Base-by-base conservation (phyloP, 148 eudicot genomes). In the Rhododendron simsii region DNA sequence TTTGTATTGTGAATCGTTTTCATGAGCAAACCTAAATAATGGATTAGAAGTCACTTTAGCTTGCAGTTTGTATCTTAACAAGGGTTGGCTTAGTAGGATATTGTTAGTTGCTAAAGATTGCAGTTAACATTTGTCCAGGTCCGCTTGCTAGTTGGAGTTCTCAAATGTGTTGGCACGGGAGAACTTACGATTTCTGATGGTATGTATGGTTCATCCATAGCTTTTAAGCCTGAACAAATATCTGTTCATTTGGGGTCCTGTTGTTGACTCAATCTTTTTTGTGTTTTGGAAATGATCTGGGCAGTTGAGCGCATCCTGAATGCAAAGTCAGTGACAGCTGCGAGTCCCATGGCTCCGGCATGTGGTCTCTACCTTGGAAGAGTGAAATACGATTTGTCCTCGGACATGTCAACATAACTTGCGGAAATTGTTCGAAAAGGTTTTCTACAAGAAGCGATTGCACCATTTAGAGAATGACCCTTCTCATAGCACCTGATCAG, bases 341-440 rank as follows among this genome's bases (percentile, higher is more conserved):
- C 95, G 45, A 88, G 93, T 87, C 98, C 99, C 13, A 95, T 97
- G 99, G 99, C 99, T 10, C 98, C 99, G 80, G 94, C 99, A 15
- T 91, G 92, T 82, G 99, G 99, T 82, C 92, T 97, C 86, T 97
- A 93, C 87, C 98, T 97, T 61, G 98, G 95, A 75, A 91, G 86
- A 44, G 99, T 97, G 63, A 95, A 92, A 77, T 97, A 97, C 78
- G 95, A 94, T 86, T 89, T 94, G 78, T 90, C 92, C 84, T 87
- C 20, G 1, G 44, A 88, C 30, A 12, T 41, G 57, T 30, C 53
- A 47, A 44, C 18, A 48, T 23, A 82, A 61, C 28, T 2, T 5
- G 26, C 4, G 10, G 75, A 63, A 7, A 57, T 33, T 2, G 11
- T 84, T 9, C 2, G 47, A 26, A 18, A n/a, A 75, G 18, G 20